Base-by-base conservation (phyloP, 176 grass and related monocot genomes). In the Pontederia crassipes region DNA sequence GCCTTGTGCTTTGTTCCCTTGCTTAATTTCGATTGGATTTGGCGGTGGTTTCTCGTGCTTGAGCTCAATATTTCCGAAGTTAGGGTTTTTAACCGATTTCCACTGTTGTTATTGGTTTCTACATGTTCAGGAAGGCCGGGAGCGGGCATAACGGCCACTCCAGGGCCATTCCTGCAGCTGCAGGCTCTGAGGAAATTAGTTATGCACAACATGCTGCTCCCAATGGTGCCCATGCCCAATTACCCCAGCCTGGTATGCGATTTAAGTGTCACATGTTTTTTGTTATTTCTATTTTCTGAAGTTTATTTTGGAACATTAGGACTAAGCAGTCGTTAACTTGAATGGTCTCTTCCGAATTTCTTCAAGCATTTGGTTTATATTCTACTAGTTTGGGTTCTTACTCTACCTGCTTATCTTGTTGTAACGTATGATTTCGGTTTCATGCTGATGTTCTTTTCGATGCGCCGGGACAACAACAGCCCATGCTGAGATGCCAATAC, bases 41-140 rank as follows among this genome's bases (percentile, higher is more conserved):
- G 14, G 45, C 26, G 35, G 11, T 11, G 2, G 11, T 28, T 53
- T 55, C n/a, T 8, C 46, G 15, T 28, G 2, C 7, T 17, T 71
- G 11, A 14, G 56, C 20, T 35, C 29, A 2, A 35, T 49, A 11
- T n/a, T n/a, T 12, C 45, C 2, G 13, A 51, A 51, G 65, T 40
- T 75, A 77, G 50, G 76, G 69, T 72, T 87, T 78, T 79, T 49
- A 73, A 59, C 27, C 10, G 11, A 54, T 63, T 78, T 55, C 0
- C 55, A 8, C 28, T 65, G 11, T 35, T 35, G 29, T 13, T 50
- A 75, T 82, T 78, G 75, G 75, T 80, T 53, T 66, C 17, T 90
- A 71, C 80, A 96, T 86, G 66, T 85, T 88, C 62, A 88, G 78
- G 28, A 96, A 85, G 74, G 45, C 70, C 0, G 66, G 70, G 77